Conservation (phyloP, 371 early-diverging fungal species). For the Neoconidiobolus thromboides region DNA sequence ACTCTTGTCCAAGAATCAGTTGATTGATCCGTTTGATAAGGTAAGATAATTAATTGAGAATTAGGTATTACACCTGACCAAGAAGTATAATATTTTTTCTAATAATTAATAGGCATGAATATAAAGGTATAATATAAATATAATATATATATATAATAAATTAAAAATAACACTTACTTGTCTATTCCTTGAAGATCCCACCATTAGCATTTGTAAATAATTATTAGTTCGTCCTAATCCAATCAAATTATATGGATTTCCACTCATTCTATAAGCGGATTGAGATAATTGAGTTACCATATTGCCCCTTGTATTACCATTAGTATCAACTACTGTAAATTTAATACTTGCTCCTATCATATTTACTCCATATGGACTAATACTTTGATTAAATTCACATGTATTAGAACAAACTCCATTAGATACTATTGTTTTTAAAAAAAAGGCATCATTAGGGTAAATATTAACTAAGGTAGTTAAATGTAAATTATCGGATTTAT, state of each 20-base stretch:
- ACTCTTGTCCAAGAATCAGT: constrained; percentile 59
- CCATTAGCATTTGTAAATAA: constrained; percentile 79
- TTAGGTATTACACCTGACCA: constrained; percentile 71
- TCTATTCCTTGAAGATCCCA: constrained; percentile 21
- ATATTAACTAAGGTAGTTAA: constrained; percentile 49
- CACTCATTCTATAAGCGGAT: constrained; percentile 46
- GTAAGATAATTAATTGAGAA: constrained; percentile 75
- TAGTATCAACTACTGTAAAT: constrained; percentile 59
- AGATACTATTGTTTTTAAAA: constrained; percentile 62
- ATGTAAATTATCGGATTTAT: constrained; percentile 9
- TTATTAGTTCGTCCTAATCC: constrained; percentile 89
- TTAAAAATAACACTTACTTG: too few species aligned
- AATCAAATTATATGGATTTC: constrained; percentile 66
- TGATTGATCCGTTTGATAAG: constrained; percentile 39
- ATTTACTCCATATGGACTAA: constrained; percentile 51
- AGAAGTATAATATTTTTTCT: not conserved
- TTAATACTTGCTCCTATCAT: constrained; percentile 69
- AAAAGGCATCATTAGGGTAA: constrained; percentile 82
- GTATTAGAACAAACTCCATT: constrained; percentile 52
- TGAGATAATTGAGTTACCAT: constrained; percentile 59
- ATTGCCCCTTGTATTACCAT: constrained; percentile 30
- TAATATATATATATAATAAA: too few species aligned
- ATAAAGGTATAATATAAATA: too few species aligned
- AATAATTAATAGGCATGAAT: too few species aligned
- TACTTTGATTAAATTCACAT: constrained; percentile 14